phyloP scores from a whole-genome alignment of 148 eudicot genomes.

The Spergularia marina region DNA sequence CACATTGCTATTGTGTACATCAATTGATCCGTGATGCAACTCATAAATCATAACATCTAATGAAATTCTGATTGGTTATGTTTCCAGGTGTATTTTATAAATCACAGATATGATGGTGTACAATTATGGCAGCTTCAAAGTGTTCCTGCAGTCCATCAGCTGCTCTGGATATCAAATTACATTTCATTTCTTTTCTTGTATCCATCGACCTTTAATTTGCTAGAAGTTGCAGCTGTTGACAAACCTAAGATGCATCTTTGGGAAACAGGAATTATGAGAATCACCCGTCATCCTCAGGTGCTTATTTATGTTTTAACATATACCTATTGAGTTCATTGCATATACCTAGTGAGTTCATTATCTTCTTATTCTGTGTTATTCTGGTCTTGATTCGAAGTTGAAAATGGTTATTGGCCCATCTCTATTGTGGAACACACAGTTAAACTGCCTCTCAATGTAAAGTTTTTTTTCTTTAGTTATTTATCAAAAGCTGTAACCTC shows the following conservation, averaged over 20 bases:
- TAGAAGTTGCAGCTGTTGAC: conserved; percentile 98
- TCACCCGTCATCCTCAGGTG: conserved; percentile 99
- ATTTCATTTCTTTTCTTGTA: conserved; percentile 89
- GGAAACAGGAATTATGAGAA: conserved; percentile 99
- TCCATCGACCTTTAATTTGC: conserved; percentile 91
- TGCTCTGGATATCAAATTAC: conserved; percentile 66
- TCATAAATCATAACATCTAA: neutral
- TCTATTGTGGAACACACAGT: neutral
- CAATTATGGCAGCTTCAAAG: conserved; percentile 96
- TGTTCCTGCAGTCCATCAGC: conserved; percentile 68
- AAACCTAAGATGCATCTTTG: conserved; percentile 99
- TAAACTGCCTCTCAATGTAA: neutral
- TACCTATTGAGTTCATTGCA: neutral
- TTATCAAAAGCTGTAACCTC: neutral
- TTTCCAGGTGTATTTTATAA: conserved; percentile 90
- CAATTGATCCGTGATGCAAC: neutral
- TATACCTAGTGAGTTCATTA: neutral
- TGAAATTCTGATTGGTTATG: conserved; percentile 13
- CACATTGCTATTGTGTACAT: neutral
- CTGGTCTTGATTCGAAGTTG: neutral
- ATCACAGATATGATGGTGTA: conserved; percentile 92
- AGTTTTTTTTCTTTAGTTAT: neutral
- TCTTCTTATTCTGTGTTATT: neutral
- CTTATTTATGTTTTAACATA: neutral
- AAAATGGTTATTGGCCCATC: neutral